A percentile compares a stretch with the other conserved stretches of the same genome.
Evolutionary conservation across 345 rosid genomes (phyloP).

Genomic region (Hevea brasiliensis): DNA sequence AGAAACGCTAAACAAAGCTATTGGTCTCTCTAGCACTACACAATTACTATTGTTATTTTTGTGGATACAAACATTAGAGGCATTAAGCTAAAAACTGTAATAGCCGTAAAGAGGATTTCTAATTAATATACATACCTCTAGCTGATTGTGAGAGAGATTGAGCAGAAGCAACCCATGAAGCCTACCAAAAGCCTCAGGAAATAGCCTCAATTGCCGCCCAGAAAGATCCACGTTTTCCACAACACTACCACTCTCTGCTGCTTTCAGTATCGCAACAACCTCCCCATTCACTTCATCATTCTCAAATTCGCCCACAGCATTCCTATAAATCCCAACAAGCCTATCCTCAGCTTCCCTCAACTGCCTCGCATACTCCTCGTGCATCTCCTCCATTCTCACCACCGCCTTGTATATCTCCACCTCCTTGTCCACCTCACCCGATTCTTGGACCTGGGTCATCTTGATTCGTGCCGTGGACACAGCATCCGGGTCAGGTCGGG

Average conservation of each 20-base stretch:
- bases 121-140: conserved; percentile 15
- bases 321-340: conserved; percentile 20
- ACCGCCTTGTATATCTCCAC: conserved; percentile 24
- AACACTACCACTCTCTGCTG: conserved; percentile 14
- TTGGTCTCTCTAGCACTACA: not conserved
- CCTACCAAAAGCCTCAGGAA: conserved; percentile 25
- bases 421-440: not conserved
- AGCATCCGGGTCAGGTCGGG: conserved; percentile 22
- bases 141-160: conserved; percentile 27
- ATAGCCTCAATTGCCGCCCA: conserved; percentile 22
- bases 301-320: conserved; percentile 7
- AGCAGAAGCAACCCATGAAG: conserved; percentile 26
- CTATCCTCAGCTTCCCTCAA: conserved; percentile 22
- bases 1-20: not conserved
- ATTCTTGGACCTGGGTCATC: conserved; percentile 8
- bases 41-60: not conserved
- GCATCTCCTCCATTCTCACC: conserved; percentile 27
- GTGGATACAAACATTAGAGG: not conserved
- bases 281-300: conserved; percentile 9
- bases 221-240: conserved; percentile 31
- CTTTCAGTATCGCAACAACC: conserved; percentile 16
- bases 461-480: conserved; percentile 22
- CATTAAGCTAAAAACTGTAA: not conserved
- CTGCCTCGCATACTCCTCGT: conserved; percentile 16
- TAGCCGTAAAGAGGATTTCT: not conserved